A percentile compares a stretch with the other conserved stretches of the same genome.
Evolutionary conservation across 768 basidiomycete species (phyloP).

Genomic region (Suillus clintonianus): DNA sequence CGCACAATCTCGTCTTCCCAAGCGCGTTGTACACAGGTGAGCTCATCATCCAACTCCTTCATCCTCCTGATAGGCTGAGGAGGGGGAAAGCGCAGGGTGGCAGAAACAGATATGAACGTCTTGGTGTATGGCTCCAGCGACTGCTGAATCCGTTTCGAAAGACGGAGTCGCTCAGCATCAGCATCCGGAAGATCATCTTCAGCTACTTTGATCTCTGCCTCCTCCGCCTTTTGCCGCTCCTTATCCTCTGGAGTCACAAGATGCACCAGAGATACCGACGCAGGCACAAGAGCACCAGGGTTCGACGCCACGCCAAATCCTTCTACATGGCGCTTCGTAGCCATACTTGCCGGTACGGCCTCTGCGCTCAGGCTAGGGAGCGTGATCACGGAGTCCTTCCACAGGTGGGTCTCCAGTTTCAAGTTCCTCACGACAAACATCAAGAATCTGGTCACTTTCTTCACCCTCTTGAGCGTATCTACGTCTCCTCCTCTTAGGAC

Average conservation of each 20-base stretch:
- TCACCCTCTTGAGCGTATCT: constrained; percentile 79
- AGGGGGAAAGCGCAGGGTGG: constrained; percentile 88
- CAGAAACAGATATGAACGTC: constrained; percentile 92
- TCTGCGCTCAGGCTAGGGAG: constrained; percentile 65
- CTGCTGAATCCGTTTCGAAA: constrained; percentile 77
- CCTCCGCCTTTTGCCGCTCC: constrained; percentile 14
- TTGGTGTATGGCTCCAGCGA: constrained; percentile 81
- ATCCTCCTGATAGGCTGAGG: constrained; percentile 87
- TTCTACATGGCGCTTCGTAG: constrained; percentile 18
- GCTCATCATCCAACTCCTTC: constrained; percentile 82
- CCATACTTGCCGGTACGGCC: constrained; percentile 53
- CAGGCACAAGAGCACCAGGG: constrained; percentile 13
- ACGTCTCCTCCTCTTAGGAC: constrained; percentile 86
- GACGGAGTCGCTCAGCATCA: constrained; percentile 66
- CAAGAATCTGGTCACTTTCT: constrained; percentile 91
- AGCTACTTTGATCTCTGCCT: constrained; percentile 27
- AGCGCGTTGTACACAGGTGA: constrained; percentile 65
- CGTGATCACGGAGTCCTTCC: constrained; percentile 86
- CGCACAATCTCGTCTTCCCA: constrained; percentile 89
- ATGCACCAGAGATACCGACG: constrained; percentile 27
- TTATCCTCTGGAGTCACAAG: constrained; percentile 19
- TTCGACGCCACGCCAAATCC: constrained; percentile 21
- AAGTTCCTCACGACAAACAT: constrained; percentile 91
- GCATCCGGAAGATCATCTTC: constrained; percentile 62
- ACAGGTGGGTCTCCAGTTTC: constrained; percentile 91